Base-by-base conservation (phyloP, 495 filamentous ascomycete genomes). In the Penicillium pancosmium region DNA sequence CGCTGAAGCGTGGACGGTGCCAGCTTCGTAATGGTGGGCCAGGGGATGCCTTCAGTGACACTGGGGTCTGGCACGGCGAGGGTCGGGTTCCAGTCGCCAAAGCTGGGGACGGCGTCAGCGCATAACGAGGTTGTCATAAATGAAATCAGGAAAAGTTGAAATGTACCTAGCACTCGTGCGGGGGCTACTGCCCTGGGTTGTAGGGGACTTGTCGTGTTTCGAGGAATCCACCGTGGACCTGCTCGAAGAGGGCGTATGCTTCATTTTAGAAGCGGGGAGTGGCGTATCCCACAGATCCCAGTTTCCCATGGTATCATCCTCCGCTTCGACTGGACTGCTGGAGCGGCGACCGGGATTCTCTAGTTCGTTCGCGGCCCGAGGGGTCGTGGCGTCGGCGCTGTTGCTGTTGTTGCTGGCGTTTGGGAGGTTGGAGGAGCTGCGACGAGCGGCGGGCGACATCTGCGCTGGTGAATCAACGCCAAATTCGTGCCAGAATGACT, bases 211-310 rank as follows among this genome's bases (percentile, higher is more conserved):
- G 48, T 80, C 73, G 19, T 68, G 73, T 49, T 77, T 77, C 38
- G 74, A 59, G 40, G 64, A 78, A 57, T 74, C 75, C 52, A 78
- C 58, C 9, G 78, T 80, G 2, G 76, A 79, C 46, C 70, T 73
- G 54, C 78, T 80, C 19, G 76, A 80, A 12, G 78, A 79, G 33
- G 78, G 78, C 15, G 78, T 79, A 54, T 80, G 78, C 59, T 58
- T 70, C 50, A 68, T 73, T 47, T 78, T 78, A 18, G 74, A 72
- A 13, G 34, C 52, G 23, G 67, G 57, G 23, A 79, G 71, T 46
- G 86, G 82, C 7, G 79, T 80, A 62, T 91, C 86, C 88, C 88
- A 91, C 63, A 82, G 83, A 47, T 85, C 84, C 88, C 88, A 92
- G 67, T 85, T 83, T 57, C 88, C 86, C 50, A 47, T 54, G 11